A percentile compares a stretch with the other conserved stretches of the same genome.
phyloP scores from a whole-genome alignment of 129 eudicot species.

The Artemisia annua region DNA sequence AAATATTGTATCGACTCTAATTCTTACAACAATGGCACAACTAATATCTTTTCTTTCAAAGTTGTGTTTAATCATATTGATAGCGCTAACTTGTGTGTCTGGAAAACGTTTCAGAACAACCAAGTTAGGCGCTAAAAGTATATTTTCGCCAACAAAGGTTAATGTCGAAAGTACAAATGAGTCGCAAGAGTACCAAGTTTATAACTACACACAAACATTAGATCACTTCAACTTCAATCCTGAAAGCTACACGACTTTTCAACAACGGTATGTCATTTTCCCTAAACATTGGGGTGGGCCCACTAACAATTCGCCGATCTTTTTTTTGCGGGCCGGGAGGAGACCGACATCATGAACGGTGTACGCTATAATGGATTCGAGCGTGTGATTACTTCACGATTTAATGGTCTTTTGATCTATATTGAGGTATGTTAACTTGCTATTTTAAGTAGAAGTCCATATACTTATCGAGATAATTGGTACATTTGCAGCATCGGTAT shows the following conservation, averaged over 20 bases:
- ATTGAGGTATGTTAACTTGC: constrained; percentile 20
- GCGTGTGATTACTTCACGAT: constrained; percentile 14
- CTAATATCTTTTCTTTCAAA: neutral
- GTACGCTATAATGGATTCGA: no score
- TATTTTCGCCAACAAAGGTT: constrained; percentile 1
- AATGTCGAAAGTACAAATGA: no score
- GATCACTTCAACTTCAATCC: no score
- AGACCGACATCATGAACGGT: neutral
- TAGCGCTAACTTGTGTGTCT: constrained; percentile 7
- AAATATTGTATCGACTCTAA: no score
- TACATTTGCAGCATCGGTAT: constrained; percentile 31
- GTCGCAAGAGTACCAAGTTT: no score
- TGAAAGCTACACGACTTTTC: no score
- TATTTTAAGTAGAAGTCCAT: no score
- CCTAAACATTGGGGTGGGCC: constrained; percentile 22
- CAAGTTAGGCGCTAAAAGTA: constrained; percentile 15
- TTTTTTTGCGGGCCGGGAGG: constrained; percentile 22
- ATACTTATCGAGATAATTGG: no score
- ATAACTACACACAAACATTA: no score
- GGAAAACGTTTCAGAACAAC: constrained; percentile 16
- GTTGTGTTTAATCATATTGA: neutral
- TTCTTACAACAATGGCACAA: no score
- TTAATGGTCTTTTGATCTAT: constrained; percentile 39
- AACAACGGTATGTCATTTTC: neutral
- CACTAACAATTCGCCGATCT: constrained; percentile 24